Evolutionary conservation across 768 basidiomycete genomes (phyloP).

Genomic region (Collybiopsis confluens): DNA sequence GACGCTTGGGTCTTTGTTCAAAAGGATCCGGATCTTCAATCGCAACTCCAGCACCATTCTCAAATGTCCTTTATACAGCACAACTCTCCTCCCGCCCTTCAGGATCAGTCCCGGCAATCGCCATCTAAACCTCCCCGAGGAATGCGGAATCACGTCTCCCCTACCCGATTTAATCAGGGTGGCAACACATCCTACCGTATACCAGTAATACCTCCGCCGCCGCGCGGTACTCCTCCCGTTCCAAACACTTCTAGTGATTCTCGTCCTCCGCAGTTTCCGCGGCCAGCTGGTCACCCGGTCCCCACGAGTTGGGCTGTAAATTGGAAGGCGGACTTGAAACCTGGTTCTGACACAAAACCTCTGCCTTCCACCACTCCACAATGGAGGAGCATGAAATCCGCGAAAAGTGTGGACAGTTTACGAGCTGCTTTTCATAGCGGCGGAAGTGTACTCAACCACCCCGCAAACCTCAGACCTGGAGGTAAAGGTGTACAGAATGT

Average conservation of each 20-base stretch:
- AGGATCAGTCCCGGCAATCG: slow-evolving; percentile 21
- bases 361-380: slow-evolving; percentile 26
- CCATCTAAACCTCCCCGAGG: slow-evolving; percentile 20
- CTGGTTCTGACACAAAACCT: slow-evolving; percentile 26
- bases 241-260: slow-evolving; percentile 26
- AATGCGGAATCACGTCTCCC: slow-evolving; percentile 27
- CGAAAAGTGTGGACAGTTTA: slow-evolving; percentile 62
- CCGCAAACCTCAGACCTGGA: slow-evolving; percentile 30
- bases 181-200: slow-evolving; percentile 10
- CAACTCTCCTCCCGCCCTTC: slow-evolving; percentile 23
- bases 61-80: too few relatives aligned
- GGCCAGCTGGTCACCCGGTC: slow-evolving; percentile 39
- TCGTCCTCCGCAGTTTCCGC: slow-evolving; percentile 26
- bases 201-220: slow-evolving; percentile 28
- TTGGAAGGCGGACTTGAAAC: slow-evolving; percentile 46
- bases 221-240: slow-evolving; percentile 36
- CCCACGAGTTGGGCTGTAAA: slow-evolving; percentile 43
- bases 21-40: not conserved
- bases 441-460: slow-evolving; percentile 23
- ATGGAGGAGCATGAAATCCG: slow-evolving; percentile 23
- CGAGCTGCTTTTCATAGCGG: slow-evolving; percentile 19
- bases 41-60: slow-evolving; percentile 15
- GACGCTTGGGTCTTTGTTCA: slow-evolving; percentile 12
- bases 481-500: slow-evolving; percentile 10
- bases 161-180: slow-evolving; percentile 22